phyloP scores from a whole-genome alignment of 2,329 filamentous ascomycete genomes.

The Sarocladiaceae sp. region DNA sequence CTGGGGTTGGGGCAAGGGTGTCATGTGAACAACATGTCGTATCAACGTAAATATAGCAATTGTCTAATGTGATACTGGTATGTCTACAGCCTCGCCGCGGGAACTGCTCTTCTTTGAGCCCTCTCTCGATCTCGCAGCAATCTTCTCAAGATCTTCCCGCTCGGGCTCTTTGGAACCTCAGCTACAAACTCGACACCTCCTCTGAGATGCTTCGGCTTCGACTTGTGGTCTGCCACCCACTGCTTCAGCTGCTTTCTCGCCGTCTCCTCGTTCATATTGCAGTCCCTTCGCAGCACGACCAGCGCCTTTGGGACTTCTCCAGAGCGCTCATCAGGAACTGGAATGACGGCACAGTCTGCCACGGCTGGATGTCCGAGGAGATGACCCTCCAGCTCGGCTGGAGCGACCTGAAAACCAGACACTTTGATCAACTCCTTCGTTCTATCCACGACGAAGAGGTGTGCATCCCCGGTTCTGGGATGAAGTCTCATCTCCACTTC shows the following conservation, averaged over 20 bases:
- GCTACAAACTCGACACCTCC: slow-evolving; percentile 56
- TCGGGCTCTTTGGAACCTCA: slow-evolving; percentile 63
- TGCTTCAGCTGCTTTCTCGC: slow-evolving; percentile 40
- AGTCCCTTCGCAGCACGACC: slow-evolving; percentile 37
- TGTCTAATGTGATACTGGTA: not conserved
- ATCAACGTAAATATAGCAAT: not conserved
- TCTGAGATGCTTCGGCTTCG: slow-evolving; percentile 59
- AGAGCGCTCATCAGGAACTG: slow-evolving; percentile 48
- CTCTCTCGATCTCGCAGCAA: slow-evolving; percentile 36
- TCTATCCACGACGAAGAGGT: slow-evolving; percentile 75
- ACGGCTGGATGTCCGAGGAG: slow-evolving; percentile 64
- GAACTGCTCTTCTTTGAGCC: not conserved
- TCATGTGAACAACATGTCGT: not conserved
- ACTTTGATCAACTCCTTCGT: slow-evolving; percentile 63
- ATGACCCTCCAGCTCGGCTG: slow-evolving; percentile 69
- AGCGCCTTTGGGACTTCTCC: slow-evolving; percentile 58
- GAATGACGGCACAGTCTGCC: slow-evolving; percentile 66
- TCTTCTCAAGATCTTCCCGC: slow-evolving; percentile 63
- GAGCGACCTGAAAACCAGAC: slow-evolving; percentile 67
- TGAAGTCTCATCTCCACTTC: slow-evolving; percentile 42
- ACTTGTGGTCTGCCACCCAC: slow-evolving; percentile 57
- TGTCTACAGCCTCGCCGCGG: not conserved
- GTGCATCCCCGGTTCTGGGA: slow-evolving; percentile 22
- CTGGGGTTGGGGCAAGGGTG: not conserved
- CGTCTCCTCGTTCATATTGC: slow-evolving; percentile 45